Base-by-base conservation (phyloP, 306 rosid genomes). In the Crotalaria pallida region DNA sequence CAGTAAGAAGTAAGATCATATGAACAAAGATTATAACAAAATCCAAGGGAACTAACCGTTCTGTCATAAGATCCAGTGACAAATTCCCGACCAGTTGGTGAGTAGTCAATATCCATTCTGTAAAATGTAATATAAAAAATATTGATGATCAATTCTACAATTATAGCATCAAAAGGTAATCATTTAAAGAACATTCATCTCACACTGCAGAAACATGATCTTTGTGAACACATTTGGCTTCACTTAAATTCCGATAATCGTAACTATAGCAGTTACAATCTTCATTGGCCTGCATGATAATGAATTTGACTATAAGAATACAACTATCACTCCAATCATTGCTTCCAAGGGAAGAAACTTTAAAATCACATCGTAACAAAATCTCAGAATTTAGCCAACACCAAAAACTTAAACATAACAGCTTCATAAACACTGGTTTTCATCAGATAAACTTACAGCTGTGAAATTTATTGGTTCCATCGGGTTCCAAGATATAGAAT, bases 171-270 rank as follows among this genome's bases (percentile, higher is more conserved):
- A 44, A 34, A 55, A 1, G 41, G 29, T 18, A 55, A 43, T 65
- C 2, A 36, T 50, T 79, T 40, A 24, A 4, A 55, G 68, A 61
- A 17, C 67, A 67, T 34, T 26, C 61, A 71, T 78, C 89, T 75
- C 83, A 94, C 99, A 94, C 97, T 10, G 99, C 96, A 80, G 92
- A 87, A 73, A 89, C 97, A 74, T 94, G 99, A 80, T 91, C 99
- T 72, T 58, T 83, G 77, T 94, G 97, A 43, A 94, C 99, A 70
- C 94, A 88, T 60, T 84, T 94, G 44, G 97, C 92, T 79, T 87
- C 96, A 44, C 65, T 77, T 36, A 89, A 83, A 67, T 86, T 91
- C 82, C 97, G 87, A 58, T 71, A 36, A 81, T 94, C 97, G 61
- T 85, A 90, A 65, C 90, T 94, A 68, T 94, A 90, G 82, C 96